Conservation (phyloP, 495 filamentous ascomycete genomes). For the Pseudomonodictys pantanalensis region DNA sequence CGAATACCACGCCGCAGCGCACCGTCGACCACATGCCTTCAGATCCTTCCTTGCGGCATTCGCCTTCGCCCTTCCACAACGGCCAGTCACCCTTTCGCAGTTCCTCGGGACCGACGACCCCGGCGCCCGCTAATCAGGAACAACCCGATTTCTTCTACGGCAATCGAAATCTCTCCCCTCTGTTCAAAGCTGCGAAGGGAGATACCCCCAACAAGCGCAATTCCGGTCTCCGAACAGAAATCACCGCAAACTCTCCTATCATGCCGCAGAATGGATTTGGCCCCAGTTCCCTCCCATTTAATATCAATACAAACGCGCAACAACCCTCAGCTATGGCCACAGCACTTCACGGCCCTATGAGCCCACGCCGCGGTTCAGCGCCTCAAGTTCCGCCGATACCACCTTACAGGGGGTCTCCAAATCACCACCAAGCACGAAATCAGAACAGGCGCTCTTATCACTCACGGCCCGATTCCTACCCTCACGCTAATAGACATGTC, state of each 20-base stretch:
- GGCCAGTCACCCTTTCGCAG: conserved; percentile 17
- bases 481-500: not conserved
- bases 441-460: conserved; percentile 7
- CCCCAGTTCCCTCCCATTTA: not conserved
- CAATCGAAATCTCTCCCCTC: conserved; percentile 42
- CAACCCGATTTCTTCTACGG: conserved; percentile 36
- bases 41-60: conserved; percentile 22
- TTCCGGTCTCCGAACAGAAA: conserved; percentile 28
- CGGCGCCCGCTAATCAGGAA: conserved; percentile 13
- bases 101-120: conserved; percentile 37
- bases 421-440: not conserved
- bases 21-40: conserved; percentile 12
- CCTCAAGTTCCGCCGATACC: conserved; percentile 7
- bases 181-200: conserved; percentile 40
- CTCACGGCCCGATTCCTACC: conserved; percentile 16
- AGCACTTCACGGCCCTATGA: not conserved
- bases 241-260: conserved; percentile 22
- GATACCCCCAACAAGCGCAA: conserved; percentile 20
- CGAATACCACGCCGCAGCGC: conserved; percentile 4
- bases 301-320: conserved; percentile 5
- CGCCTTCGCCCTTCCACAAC: conserved; percentile 34
- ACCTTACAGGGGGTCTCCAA: conserved; percentile 3
- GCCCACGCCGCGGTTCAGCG: conserved; percentile 20
- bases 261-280: conserved; percentile 14
- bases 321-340: no score